These are phyloP conservation scores for Orychophragmus violaceus DNA, from an alignment of 345 rosid species.

Conservation along the genomic window DNA sequence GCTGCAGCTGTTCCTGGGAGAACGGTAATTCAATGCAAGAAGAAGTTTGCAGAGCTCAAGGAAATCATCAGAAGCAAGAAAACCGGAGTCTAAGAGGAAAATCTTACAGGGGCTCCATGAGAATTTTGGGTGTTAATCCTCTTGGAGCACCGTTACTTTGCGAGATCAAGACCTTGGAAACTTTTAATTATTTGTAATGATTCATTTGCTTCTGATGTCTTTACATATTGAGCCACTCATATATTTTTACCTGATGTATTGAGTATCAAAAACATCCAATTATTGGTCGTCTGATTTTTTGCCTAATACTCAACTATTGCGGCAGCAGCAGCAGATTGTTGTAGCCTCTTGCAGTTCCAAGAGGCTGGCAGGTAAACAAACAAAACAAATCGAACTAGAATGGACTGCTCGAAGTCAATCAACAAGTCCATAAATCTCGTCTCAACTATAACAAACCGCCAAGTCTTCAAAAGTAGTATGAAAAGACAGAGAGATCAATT, in stretches of 20 bases:
- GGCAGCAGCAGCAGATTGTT: no score
- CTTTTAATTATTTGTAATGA: constrained; percentile 14
- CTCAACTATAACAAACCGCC: constrained; percentile 19
- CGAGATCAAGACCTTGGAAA: background rate
- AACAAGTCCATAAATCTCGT: no score
- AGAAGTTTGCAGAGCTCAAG: constrained; percentile 61
- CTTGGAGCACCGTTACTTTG: constrained; percentile 4
- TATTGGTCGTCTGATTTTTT: background rate
- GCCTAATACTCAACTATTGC: no score
- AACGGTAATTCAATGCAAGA: constrained; percentile 86
- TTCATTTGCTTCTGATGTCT: constrained; percentile 17
- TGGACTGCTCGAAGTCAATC: no score
- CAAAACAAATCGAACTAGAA: no score
- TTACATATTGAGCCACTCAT: background rate
- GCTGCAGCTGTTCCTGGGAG: constrained; percentile 94
- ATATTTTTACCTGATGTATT: background rate
- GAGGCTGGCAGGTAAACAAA: no score
- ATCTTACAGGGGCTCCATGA: constrained; percentile 12
- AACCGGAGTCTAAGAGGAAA: constrained; percentile 12
- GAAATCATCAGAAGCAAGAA: constrained; percentile 77
- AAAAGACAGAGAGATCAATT: constrained; percentile 9
- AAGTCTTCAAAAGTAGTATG: constrained; percentile 1
- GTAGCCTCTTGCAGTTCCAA: no score
- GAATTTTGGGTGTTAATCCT: constrained; percentile 32
- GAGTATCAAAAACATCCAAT: no score